Evolutionary conservation across 305 asterid species (phyloP), one percentile per base, ranked within the genome.

Genomic region (Solanum chacoense): DNA sequence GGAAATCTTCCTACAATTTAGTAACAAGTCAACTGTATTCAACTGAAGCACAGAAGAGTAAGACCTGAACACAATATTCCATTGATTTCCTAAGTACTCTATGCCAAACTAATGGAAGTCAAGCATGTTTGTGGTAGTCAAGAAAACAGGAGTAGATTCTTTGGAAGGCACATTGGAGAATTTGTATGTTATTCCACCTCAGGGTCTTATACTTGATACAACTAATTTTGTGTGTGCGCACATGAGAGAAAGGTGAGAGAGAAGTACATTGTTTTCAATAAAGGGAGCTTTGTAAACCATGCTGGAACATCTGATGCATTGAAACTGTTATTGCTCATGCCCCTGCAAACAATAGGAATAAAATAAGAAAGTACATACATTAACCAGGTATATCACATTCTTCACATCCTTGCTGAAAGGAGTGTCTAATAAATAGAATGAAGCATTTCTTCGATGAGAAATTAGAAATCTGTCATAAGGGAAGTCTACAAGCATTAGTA

Each of bases 321-420:
- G 84, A 97, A 96, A 91, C 94, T 96, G 85, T 95, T 97, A 85
- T 96, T 96, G 94, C 99, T 97, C 97, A 95, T 92, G 90, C 95
- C 98, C 98, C 99, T 97, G 98, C 88, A 92, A 89, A 87, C 89
- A 45, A 26, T 45, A 45, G 38, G 73, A 83, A 45, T 50, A 6
- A 45, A 83, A 42, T 79, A 90, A 87, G 31, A 63, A 75, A 35
- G 32, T 89, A 84, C n/a, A 84, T 34, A 35, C 79, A 87, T 85
- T 76, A 89, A 55, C 35, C 24, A 31, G 45, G 75, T 50, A 78
- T 36, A 50, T 14, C 45, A 84, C 74, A 84, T 50, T 55, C 28
- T 20, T 50, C 73, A 83, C 42, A 84, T 84, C 87, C 87, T 84
- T 55, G 31, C 50, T 37, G 65, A 84, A 84, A 55, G 87, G 87